Conservation (phyloP, 371 early-diverging fungal genomes). For the Mucor irregularis region DNA sequence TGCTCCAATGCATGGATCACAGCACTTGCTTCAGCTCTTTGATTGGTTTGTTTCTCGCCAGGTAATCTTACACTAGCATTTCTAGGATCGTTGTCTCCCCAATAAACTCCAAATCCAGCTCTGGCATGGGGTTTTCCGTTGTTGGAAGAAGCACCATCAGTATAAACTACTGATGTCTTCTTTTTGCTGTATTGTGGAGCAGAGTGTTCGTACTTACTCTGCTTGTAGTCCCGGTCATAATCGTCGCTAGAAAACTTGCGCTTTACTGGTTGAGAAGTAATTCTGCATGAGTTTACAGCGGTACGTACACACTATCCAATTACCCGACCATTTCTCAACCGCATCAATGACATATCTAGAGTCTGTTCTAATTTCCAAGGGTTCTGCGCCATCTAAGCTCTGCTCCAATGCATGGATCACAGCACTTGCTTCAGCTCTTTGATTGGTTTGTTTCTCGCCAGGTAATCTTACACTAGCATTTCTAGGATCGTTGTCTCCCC, state of each 20-base stretch:
- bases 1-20: constrained; percentile 69
- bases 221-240: too few species aligned
- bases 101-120: constrained; percentile 88
- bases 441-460: constrained; percentile 76
- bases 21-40: constrained; percentile 84
- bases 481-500: constrained; percentile 70
- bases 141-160: constrained; percentile 75
- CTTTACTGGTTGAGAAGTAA: too few species aligned
- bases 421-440: constrained; percentile 84
- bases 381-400: constrained; percentile 18
- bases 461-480: constrained; percentile 70
- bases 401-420: constrained; percentile 69
- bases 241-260: too few species aligned
- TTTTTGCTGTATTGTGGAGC: too few species aligned
- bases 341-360: constrained; percentile 71
- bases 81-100: constrained; percentile 70
- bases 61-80: constrained; percentile 70
- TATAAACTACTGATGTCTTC: constrained; percentile 56
- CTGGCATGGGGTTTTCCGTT: constrained; percentile 66
- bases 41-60: constrained; percentile 76
- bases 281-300: too few species aligned
- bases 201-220: too few species aligned
- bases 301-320: too few species aligned
- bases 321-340: too few species aligned
- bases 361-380: constrained; percentile 68